These are phyloP conservation scores for Tulasnella sp. DNA, from an alignment of 768 basidiomycete genomes.

Conservation along the genomic window DNA sequence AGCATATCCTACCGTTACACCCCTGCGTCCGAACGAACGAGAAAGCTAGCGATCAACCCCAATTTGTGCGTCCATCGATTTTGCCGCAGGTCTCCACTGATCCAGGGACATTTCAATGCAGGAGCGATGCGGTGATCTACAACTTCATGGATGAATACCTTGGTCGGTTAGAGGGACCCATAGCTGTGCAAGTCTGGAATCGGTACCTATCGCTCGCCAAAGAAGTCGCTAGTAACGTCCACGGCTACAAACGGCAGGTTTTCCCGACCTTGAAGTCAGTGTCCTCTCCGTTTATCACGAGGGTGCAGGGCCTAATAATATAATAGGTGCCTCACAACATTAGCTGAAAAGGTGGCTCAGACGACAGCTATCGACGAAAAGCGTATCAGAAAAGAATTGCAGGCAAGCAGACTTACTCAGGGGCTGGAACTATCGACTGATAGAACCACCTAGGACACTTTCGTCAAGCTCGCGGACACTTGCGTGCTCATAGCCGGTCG, in stretches of 20 bases:
- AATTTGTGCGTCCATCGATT: constrained; percentile 42
- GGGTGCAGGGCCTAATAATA: no score
- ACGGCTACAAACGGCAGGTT: constrained; percentile 57
- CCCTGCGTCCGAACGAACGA: constrained; percentile 43
- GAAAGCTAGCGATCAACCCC: constrained; percentile 48
- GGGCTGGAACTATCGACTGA: background rate
- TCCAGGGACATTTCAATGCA: constrained; percentile 26
- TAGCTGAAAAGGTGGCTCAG: constrained; percentile 75
- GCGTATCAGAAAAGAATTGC: constrained; percentile 75
- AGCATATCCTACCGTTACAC: constrained; percentile 53
- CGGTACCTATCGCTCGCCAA: constrained; percentile 65
- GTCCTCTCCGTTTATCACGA: background rate
- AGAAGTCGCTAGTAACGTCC: constrained; percentile 53
- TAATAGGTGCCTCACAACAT: constrained; percentile 55
- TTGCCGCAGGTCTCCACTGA: background rate
- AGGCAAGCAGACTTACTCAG: constrained; percentile 31
- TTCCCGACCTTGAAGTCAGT: constrained; percentile 62
- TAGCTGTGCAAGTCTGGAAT: constrained; percentile 87
- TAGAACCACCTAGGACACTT: constrained; percentile 66
- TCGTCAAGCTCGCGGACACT: constrained; percentile 70
- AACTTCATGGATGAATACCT: constrained; percentile 83
- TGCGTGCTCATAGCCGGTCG: constrained; percentile 63
- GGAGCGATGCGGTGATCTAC: constrained; percentile 61
- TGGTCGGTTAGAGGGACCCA: constrained; percentile 68
- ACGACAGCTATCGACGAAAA: constrained; percentile 87